phyloP scores from a whole-genome alignment of 140 eudicot genomes.

The Stevia rebaudiana region DNA sequence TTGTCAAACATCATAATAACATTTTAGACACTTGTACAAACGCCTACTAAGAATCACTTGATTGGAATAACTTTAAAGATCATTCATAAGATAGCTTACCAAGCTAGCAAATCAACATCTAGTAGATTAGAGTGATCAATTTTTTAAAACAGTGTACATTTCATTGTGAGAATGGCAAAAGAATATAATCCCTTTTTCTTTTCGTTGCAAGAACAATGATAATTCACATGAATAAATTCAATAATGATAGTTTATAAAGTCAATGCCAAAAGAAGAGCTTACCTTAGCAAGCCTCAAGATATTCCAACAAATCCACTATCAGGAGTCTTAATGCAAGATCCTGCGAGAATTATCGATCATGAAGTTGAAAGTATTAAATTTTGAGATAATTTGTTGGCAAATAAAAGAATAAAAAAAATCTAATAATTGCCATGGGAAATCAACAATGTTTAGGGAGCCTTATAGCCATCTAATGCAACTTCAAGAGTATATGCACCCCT shows the following conservation, averaged over 20 bases:
- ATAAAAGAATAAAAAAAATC: neutral
- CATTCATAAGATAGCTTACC: neutral
- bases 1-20: neutral
- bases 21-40: neutral
- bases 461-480: neutral
- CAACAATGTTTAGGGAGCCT: neutral
- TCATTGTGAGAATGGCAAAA: neutral
- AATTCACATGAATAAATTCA: neutral
- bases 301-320: slow-evolving; percentile 19
- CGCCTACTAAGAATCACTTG: neutral
- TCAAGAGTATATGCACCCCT: neutral
- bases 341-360: slow-evolving; percentile 20
- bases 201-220: neutral
- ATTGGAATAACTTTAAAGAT: neutral
- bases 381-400: neutral
- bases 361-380: neutral
- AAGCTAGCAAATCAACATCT: neutral
- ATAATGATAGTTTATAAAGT: neutral
- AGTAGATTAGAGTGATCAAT: neutral
- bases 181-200: neutral
- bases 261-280: slow-evolving; percentile 6
- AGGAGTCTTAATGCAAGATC: slow-evolving; percentile 13
- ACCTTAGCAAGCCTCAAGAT: slow-evolving; percentile 32
- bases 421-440: neutral
- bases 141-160: neutral